These are phyloP conservation scores for Neurospora sublineolata DNA, from an alignment of 495 filamentous ascomycete species.

Conservation along the genomic window DNA sequence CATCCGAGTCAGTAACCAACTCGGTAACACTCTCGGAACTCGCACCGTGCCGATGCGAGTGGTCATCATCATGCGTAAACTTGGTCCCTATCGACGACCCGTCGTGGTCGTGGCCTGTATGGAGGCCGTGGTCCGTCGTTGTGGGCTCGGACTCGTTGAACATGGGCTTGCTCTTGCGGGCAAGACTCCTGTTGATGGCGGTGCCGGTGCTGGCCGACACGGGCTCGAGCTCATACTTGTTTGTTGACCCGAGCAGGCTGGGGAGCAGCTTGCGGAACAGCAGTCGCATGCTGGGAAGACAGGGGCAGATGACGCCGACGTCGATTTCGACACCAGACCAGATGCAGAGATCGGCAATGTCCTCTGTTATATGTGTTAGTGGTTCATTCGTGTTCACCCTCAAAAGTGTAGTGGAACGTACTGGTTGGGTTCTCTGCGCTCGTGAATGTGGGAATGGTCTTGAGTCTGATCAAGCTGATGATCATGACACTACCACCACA, in stretches of 20 bases:
- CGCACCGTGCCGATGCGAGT: neutral
- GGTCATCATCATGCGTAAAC: neutral
- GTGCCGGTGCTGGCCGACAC: neutral
- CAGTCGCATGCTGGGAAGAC: constrained; percentile 18
- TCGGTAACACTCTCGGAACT: neutral
- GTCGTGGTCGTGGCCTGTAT: neutral
- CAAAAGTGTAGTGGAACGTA: constrained; percentile 3
- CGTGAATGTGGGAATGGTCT: constrained; percentile 19
- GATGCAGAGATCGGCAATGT: constrained; percentile 17
- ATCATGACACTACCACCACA: constrained; percentile 13
- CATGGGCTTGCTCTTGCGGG: neutral
- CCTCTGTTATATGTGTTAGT: constrained; percentile 8
- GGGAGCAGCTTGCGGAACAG: constrained; percentile 14
- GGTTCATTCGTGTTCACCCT: neutral
- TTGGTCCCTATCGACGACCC: neutral
- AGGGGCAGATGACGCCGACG: constrained; percentile 24
- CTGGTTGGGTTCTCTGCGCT: constrained; percentile 17
- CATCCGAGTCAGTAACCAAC: neutral
- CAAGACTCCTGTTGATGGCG: neutral
- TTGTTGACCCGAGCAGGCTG: constrained; percentile 5
- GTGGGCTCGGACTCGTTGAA: neutral
- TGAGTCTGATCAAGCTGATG: constrained; percentile 20
- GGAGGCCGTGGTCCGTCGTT: neutral
- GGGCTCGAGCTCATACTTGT: constrained; percentile 9
- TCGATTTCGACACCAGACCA: constrained; percentile 23